These are phyloP conservation scores for Beauveria australis DNA, from an alignment of 2,329 filamentous ascomycete genomes.

Conservation along the genomic window DNA sequence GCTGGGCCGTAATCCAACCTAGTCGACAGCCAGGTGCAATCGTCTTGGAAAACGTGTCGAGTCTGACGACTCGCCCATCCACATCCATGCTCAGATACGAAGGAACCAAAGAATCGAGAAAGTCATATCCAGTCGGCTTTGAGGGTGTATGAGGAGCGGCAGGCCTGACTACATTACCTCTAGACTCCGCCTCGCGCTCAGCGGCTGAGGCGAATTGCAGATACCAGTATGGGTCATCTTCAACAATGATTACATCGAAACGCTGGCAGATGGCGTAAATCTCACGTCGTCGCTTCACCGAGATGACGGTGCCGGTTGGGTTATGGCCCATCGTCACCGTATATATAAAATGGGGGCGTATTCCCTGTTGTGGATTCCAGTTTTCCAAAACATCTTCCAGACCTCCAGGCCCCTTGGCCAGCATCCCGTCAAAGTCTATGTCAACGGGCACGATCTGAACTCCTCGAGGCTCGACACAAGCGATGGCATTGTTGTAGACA, in stretches of 20 bases:
- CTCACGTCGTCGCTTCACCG: constrained; percentile 63
- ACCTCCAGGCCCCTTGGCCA: constrained; percentile 62
- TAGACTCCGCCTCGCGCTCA: constrained; percentile 39
- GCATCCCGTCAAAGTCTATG: constrained; percentile 74
- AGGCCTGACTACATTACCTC: constrained; percentile 25
- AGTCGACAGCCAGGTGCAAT: constrained; percentile 82
- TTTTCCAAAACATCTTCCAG: constrained; percentile 70
- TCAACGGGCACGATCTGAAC: constrained; percentile 66
- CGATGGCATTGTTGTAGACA: constrained; percentile 69
- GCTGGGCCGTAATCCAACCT: constrained; percentile 85
- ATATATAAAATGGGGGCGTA: constrained; percentile 76
- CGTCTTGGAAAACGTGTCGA: constrained; percentile 93
- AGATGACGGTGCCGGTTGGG: constrained; percentile 70
- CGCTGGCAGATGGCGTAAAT: constrained; percentile 73
- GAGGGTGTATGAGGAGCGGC: constrained; percentile 20
- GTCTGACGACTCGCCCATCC: constrained; percentile 78
- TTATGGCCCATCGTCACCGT: constrained; percentile 85
- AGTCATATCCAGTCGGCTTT: constrained; percentile 57
- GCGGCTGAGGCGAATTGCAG: constrained; percentile 75
- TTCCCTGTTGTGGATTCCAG: constrained; percentile 70
- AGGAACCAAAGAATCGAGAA: constrained; percentile 74
- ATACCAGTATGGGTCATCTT: constrained; percentile 96
- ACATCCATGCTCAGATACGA: constrained; percentile 75
- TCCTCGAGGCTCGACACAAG: constrained; percentile 57
- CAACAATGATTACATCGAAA: constrained; percentile 84